Percentiles rank a stretch among this genome's conserved stretches.
Conservation (phyloP, 768 basidiomycete species). For the Xanthoconium purpureum region DNA sequence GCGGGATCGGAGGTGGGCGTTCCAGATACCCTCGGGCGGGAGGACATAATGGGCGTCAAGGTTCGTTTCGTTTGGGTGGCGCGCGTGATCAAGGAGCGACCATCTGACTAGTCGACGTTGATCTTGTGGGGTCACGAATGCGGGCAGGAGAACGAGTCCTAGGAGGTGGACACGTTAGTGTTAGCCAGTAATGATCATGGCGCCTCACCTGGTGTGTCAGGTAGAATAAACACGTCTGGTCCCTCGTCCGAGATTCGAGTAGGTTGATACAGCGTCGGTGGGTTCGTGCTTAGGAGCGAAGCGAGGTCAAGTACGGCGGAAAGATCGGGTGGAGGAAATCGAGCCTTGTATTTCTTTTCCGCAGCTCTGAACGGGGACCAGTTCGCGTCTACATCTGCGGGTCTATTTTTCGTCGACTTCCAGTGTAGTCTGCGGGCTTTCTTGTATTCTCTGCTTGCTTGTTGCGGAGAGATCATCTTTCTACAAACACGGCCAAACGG, state of each 20-base stretch:
- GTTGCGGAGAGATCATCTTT: slow-evolving; percentile 11
- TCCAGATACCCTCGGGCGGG: slow-evolving; percentile 79
- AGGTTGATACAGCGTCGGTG: neutral
- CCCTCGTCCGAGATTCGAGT: neutral
- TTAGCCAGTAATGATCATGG: neutral
- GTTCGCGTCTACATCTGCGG: slow-evolving; percentile 40
- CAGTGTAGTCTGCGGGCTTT: slow-evolving; percentile 53
- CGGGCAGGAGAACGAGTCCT: slow-evolving; percentile 87
- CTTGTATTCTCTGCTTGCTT: slow-evolving; percentile 45
- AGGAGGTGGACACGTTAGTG: neutral
- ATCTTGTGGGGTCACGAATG: slow-evolving; percentile 55
- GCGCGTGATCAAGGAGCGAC: slow-evolving; percentile 74
- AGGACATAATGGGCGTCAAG: slow-evolving; percentile 83
- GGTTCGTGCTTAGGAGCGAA: slow-evolving; percentile 29
- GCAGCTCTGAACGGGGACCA: slow-evolving; percentile 77
- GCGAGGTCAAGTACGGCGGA: slow-evolving; percentile 66
- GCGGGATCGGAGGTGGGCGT: slow-evolving; percentile 40
- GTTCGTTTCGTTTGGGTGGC: slow-evolving; percentile 82
- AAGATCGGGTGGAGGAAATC: slow-evolving; percentile 76
- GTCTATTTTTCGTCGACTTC: slow-evolving; percentile 59
- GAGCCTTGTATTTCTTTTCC: slow-evolving; percentile 78
- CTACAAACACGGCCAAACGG: slow-evolving; percentile 31
- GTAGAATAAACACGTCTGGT: slow-evolving; percentile 8
- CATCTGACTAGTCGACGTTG: slow-evolving; percentile 72
- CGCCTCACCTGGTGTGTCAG: slow-evolving; percentile 41